Conservation (phyloP, 169 alveolate genomes). For the Plasmodium coatneyi region DNA sequence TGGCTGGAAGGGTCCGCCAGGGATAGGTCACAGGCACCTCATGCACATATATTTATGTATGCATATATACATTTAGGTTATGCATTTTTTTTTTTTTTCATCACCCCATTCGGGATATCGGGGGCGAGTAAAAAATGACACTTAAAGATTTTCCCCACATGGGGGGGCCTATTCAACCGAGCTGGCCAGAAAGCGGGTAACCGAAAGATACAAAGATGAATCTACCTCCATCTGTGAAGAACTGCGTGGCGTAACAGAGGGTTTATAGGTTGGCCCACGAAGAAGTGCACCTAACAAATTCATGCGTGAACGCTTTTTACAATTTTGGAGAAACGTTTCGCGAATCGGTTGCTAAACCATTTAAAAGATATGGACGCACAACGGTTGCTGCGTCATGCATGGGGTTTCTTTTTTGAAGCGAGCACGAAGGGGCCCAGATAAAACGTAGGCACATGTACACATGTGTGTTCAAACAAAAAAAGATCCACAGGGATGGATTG, state of each 20-base stretch:
- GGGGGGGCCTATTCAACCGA: not conserved
- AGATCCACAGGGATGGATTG: not conserved
- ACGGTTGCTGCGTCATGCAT: not conserved
- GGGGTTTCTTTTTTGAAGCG: not conserved
- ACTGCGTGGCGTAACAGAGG: not conserved
- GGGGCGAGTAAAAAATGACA: not conserved
- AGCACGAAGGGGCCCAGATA: not conserved
- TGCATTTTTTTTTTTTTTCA: no score
- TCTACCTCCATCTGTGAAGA: no score
- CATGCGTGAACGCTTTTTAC: not conserved
- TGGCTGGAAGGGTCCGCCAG: not conserved
- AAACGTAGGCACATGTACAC: not conserved
- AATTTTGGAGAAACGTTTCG: not conserved
- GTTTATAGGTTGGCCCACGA: not conserved
- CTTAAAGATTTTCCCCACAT: not conserved
- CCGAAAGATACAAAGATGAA: no score
- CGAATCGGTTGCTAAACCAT: not conserved
- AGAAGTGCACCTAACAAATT: not conserved
- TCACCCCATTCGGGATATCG: not conserved
- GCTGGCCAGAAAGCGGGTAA: not conserved
- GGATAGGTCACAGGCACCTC: not conserved
- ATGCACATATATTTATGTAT: not conserved
- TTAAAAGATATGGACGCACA: not conserved
- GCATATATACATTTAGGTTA: not conserved
- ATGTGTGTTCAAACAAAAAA: slow-evolving; percentile 5